phyloP scores from a whole-genome alignment of 2,329 filamentous ascomycete species.

The Fonsecaea multimorphosa region DNA sequence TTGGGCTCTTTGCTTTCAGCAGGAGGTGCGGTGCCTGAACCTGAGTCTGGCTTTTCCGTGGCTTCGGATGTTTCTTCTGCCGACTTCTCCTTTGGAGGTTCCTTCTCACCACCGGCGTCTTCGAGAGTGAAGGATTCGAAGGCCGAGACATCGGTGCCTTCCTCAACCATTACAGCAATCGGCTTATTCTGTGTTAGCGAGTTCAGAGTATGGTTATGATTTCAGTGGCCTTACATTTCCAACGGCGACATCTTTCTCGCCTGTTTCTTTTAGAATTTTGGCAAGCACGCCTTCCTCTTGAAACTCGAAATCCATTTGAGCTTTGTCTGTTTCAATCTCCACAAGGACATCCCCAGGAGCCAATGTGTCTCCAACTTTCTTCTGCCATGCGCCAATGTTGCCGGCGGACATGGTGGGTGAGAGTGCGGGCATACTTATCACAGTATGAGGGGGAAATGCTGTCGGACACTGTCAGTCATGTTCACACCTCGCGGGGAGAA shows the following conservation, averaged over 20 bases:
- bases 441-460: constrained; percentile 93
- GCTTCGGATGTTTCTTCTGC: constrained; percentile 69
- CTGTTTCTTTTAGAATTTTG: constrained; percentile 90
- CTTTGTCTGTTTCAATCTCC: constrained; percentile 99
- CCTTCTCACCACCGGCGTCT: constrained; percentile 86
- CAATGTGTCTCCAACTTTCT: constrained; percentile 89
- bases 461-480: constrained; percentile 35
- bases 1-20: constrained; percentile 56
- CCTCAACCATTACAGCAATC: constrained; percentile 93
- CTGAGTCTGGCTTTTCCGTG: constrained; percentile 64
- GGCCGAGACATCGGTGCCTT: constrained; percentile 81
- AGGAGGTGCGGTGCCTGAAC: constrained; percentile 65
- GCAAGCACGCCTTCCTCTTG: constrained; percentile 96
- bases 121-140: constrained; percentile 88
- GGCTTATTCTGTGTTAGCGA: constrained; percentile 65
- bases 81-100: constrained; percentile 64
- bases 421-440: constrained; percentile 97
- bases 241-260: constrained; percentile 91
- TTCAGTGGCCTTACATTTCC: constrained; percentile 76
- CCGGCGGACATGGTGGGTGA: constrained; percentile 97
- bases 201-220: not conserved
- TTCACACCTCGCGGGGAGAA: constrained; percentile 24
- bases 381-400: constrained; percentile 97
- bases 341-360: constrained; percentile 92
- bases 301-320: constrained; percentile 99